Percentiles rank a stretch among this genome's conserved stretches.
phyloP scores from a whole-genome alignment of 176 grass and related monocot species.

The Tillandsia leiboldiana region DNA sequence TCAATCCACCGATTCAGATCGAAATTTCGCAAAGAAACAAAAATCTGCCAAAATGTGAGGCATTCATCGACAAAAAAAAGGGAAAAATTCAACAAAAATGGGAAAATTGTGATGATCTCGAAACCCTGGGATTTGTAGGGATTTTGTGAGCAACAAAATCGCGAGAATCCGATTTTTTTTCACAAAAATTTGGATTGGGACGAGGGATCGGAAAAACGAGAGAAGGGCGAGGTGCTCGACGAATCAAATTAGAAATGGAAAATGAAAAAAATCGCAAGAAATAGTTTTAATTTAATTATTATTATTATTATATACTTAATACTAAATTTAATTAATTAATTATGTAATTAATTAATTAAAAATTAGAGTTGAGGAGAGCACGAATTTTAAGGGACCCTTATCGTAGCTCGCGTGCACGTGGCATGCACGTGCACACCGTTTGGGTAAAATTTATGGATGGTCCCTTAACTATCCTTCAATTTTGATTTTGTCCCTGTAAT shows the following conservation, averaged over 20 bases:
- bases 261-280: background rate
- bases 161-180: background rate
- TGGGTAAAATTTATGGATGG: too few relatives aligned
- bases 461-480: too few relatives aligned
- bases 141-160: background rate
- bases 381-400: background rate
- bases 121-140: background rate
- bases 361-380: background rate
- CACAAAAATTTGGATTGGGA: background rate
- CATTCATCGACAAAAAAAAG: background rate
- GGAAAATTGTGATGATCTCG: too few relatives aligned
- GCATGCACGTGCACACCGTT: too few relatives aligned
- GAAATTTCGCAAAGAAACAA: background rate
- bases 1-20: background rate
- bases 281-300: background rate
- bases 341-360: background rate
- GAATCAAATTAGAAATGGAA: background rate
- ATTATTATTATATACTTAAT: background rate
- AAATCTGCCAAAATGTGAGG: background rate
- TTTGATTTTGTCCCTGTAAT: too few relatives aligned
- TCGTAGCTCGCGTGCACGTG: too few relatives aligned
- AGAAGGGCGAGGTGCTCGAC: background rate
- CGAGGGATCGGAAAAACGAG: background rate
- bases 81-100: too few relatives aligned
- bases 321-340: background rate